Conservation (phyloP, 441 rosid species). For the Erodium texanum region DNA sequence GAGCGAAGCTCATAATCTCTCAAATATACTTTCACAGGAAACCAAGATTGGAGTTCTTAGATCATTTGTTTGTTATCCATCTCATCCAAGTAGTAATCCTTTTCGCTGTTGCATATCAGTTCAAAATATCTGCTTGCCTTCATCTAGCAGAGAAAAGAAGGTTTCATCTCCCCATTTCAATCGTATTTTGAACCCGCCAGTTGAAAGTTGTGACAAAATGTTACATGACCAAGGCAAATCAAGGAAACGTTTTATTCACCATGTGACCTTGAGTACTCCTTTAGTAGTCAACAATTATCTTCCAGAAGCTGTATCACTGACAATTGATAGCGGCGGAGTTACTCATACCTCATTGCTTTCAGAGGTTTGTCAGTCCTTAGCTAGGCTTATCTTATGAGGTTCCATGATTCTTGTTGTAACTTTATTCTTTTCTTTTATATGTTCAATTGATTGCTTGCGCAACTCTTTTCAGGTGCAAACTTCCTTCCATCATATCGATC, state of each 20-base stretch:
- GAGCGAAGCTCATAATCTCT: slow-evolving; percentile 85
- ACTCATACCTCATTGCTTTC: slow-evolving; percentile 50
- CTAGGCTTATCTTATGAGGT: slow-evolving; percentile 19
- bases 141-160: slow-evolving; percentile 32
- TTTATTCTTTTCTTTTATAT: not conserved
- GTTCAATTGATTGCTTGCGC: slow-evolving; percentile 9
- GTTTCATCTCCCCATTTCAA: slow-evolving; percentile 23
- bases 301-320: slow-evolving; percentile 60
- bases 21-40: slow-evolving; percentile 68
- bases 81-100: slow-evolving; percentile 82
- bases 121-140: slow-evolving; percentile 44
- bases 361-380: slow-evolving; percentile 52
- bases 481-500: slow-evolving; percentile 77
- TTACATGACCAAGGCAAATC: slow-evolving; percentile 33
- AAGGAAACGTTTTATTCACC: slow-evolving; percentile 51
- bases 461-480: slow-evolving; percentile 47
- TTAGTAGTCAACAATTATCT: slow-evolving; percentile 65
- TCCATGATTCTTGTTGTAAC: slow-evolving; percentile 11
- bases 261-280: slow-evolving; percentile 69
- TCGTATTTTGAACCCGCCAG: slow-evolving; percentile 26
- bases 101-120: slow-evolving; percentile 87
- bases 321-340: slow-evolving; percentile 69
- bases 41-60: slow-evolving; percentile 69
- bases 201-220: slow-evolving; percentile 26
- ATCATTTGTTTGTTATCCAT: slow-evolving; percentile 91